phyloP scores from a whole-genome alignment of 75 land plant genomes.

The Pinus tabuliformis region DNA sequence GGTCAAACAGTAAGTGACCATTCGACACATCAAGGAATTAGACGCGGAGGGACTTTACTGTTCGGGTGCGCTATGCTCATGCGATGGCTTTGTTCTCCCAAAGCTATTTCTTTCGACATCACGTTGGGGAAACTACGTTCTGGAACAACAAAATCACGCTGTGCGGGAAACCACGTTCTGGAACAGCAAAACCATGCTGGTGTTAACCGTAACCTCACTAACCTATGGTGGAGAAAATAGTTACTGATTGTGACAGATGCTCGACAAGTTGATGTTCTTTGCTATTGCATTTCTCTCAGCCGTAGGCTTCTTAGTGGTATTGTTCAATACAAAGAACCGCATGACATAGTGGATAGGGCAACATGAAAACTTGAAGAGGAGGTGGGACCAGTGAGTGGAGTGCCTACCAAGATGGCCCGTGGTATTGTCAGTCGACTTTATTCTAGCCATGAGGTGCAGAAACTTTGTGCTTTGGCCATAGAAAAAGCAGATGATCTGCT shows the following conservation, averaged over 20 bases:
- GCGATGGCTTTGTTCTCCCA: too few species aligned
- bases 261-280: conserved; percentile 69
- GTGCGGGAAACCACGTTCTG: too few species aligned
- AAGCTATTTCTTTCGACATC: too few species aligned
- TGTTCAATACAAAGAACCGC: conserved; percentile 30
- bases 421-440: conserved; percentile 82
- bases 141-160: too few species aligned
- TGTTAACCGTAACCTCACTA: too few species aligned
- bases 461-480: conserved; percentile 52
- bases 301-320: conserved; percentile 58
- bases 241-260: conserved; percentile 72
- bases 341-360: conserved; percentile 55
- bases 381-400: conserved; percentile 52
- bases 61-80: too few species aligned
- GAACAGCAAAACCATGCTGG: too few species aligned
- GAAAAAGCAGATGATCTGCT: conserved; percentile 36
- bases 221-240: conserved; percentile 84
- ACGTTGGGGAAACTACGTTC: too few species aligned
- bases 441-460: conserved; percentile 62
- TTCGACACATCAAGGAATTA: too few species aligned
- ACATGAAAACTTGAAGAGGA: conserved; percentile 65
- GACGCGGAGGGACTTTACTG: too few species aligned
- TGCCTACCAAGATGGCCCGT: conserved; percentile 44
- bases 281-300: conserved; percentile 57
- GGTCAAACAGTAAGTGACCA: too few species aligned